phyloP scores from a whole-genome alignment of 2,329 filamentous ascomycete genomes.

The Onygena corvina region DNA sequence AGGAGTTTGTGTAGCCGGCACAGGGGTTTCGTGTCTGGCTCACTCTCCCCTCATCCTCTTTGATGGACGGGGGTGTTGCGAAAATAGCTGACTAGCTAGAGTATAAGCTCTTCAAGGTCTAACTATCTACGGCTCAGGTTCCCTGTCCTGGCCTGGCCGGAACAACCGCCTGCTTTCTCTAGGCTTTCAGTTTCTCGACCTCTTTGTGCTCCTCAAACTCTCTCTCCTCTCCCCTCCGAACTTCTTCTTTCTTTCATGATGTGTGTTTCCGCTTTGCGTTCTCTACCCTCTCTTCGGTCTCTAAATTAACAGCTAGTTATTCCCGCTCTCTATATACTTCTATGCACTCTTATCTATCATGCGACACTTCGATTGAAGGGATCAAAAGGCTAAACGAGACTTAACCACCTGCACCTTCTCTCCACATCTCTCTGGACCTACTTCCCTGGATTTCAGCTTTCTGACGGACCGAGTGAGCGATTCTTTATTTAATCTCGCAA shows the following conservation, averaged over 20 bases:
- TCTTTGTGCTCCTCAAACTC: constrained; percentile 1
- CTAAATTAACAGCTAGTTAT: neutral
- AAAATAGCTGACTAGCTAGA: neutral
- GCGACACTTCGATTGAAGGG: neutral
- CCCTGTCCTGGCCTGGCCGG: neutral
- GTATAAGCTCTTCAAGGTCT: neutral
- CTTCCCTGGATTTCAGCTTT: neutral
- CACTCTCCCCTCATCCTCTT: neutral
- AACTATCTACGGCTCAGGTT: neutral
- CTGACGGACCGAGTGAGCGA: neutral
- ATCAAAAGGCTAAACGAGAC: neutral
- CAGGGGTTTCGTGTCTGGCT: constrained; percentile 1
- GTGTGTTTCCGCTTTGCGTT: neutral
- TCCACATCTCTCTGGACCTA: neutral
- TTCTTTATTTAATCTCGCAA: neutral
- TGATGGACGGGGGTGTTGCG: neutral
- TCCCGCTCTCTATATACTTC: too few species aligned
- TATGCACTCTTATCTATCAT: neutral
- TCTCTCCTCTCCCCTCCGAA: too few species aligned
- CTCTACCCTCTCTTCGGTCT: neutral
- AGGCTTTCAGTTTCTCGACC: constrained; percentile 6
- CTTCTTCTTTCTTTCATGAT: neutral
- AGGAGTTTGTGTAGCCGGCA: constrained; percentile 3
- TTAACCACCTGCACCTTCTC: neutral
- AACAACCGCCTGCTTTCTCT: constrained; percentile 9